Conservation (phyloP, 805 yeast species). For the Candida mattraensis region DNA sequence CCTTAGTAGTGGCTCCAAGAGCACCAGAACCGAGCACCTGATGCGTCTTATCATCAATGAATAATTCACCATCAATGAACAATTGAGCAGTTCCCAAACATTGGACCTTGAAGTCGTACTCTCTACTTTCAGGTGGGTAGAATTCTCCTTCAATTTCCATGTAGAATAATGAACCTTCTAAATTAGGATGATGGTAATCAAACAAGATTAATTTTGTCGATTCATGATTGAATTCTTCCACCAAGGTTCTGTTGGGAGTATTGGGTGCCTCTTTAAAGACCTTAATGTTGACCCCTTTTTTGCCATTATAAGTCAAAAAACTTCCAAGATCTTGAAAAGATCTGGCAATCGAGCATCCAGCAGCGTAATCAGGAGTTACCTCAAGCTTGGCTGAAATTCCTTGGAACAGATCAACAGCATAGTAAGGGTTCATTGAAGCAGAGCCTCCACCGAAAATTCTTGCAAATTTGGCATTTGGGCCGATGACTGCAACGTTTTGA, state of each 20-base stretch:
- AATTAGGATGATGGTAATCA: constrained; percentile 25
- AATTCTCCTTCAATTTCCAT: constrained; percentile 40
- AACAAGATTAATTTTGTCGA: constrained; percentile 20
- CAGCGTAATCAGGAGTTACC: constrained; percentile 28
- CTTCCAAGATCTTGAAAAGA: constrained; percentile 18
- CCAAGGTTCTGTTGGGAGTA: constrained; percentile 22
- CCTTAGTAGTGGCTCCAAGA: constrained; percentile 36
- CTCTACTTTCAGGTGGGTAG: constrained; percentile 38
- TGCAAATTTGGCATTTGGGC: constrained; percentile 55
- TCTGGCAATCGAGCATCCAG: constrained; percentile 35
- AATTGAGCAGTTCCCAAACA: constrained; percentile 44
- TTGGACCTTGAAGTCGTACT: constrained; percentile 41
- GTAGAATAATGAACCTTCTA: constrained; percentile 33
- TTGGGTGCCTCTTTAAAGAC: constrained; percentile 31
- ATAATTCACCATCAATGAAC: constrained; percentile 41
- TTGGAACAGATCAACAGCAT: constrained; percentile 17
- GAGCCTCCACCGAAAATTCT: constrained; percentile 65
- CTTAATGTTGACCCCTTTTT: constrained; percentile 30
- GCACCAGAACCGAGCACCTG: constrained; percentile 41
- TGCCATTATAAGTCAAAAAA: constrained; percentile 18
- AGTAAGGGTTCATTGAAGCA: constrained; percentile 39
- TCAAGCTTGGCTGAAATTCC: constrained; percentile 24
- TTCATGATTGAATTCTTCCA: constrained; percentile 29
- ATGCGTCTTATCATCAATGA: constrained; percentile 45
- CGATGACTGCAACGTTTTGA: constrained; percentile 52